These are phyloP conservation scores for Guadua angustifolia DNA, from an alignment of 176 grass and related monocot species.

Conservation along the genomic window DNA sequence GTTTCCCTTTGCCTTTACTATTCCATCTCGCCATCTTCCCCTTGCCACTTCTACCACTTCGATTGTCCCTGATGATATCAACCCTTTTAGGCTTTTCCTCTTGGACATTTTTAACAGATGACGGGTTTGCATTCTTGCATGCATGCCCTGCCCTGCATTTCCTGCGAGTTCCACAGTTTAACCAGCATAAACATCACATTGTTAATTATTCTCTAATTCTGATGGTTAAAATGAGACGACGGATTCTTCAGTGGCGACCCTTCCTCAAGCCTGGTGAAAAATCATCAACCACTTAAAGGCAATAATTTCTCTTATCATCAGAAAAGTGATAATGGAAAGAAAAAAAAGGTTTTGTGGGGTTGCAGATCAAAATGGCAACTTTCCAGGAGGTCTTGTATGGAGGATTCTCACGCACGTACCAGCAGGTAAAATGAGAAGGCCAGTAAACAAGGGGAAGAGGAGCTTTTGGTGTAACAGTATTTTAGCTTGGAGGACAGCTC, in stretches of 20 bases:
- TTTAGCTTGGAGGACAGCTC: conserved; percentile 68
- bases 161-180: neutral
- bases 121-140: neutral
- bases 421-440: neutral
- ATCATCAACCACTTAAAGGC: neutral
- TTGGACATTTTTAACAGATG: conserved; percentile 12
- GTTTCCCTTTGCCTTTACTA: conserved; percentile 21
- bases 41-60: conserved; percentile 8
- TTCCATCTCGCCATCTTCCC: neutral
- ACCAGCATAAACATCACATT: conserved; percentile 29
- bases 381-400: neutral
- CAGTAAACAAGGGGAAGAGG: neutral
- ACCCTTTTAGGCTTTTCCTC: neutral
- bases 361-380: neutral
- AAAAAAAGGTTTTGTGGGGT: neutral
- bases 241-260: neutral
- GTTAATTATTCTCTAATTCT: neutral
- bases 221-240: neutral
- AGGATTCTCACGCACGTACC: neutral
- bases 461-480: conserved; percentile 19
- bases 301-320: neutral
- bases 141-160: neutral
- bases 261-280: neutral
- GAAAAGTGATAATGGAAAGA: neutral
- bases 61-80: neutral